Conservation (phyloP, 2,329 filamentous ascomycete genomes). For the Colletotrichum limetticola region DNA sequence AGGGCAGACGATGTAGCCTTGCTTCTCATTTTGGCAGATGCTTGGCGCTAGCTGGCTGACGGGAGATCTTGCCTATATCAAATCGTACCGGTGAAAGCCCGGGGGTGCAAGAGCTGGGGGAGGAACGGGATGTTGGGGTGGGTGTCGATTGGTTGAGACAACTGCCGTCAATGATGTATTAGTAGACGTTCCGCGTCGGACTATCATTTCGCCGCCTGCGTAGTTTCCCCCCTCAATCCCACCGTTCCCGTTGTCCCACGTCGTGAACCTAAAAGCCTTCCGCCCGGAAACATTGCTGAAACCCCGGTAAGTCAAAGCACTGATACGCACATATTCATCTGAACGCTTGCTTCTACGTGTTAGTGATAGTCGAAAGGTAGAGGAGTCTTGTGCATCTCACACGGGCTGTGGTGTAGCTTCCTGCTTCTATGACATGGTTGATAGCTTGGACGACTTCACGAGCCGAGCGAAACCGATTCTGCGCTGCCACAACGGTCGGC, state of each 20-base stretch:
- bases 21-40: constrained; percentile 26
- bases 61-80: constrained; percentile 2
- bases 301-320: constrained; percentile 17
- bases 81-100: background rate
- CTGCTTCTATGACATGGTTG: background rate
- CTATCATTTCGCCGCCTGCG: constrained; percentile 25
- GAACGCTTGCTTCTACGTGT: background rate
- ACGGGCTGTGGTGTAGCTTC: background rate
- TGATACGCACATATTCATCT: background rate
- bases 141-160: constrained; percentile 26
- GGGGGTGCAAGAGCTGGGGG: background rate
- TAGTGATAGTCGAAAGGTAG: background rate
- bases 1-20: constrained; percentile 20
- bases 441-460: background rate
- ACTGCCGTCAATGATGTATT: constrained; percentile 19
- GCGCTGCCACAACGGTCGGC: too few relatives aligned
- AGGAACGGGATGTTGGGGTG: constrained; percentile 10
- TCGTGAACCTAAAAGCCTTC: constrained; percentile 3
- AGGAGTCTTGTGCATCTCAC: background rate
- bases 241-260: background rate
- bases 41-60: background rate
- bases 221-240: background rate
- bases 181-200: constrained; percentile 8
- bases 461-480: too few relatives aligned
- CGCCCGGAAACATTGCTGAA: constrained; percentile 16